These are phyloP conservation scores for Dryas octopetala DNA, from an alignment of 306 rosid species.

Conservation along the genomic window DNA sequence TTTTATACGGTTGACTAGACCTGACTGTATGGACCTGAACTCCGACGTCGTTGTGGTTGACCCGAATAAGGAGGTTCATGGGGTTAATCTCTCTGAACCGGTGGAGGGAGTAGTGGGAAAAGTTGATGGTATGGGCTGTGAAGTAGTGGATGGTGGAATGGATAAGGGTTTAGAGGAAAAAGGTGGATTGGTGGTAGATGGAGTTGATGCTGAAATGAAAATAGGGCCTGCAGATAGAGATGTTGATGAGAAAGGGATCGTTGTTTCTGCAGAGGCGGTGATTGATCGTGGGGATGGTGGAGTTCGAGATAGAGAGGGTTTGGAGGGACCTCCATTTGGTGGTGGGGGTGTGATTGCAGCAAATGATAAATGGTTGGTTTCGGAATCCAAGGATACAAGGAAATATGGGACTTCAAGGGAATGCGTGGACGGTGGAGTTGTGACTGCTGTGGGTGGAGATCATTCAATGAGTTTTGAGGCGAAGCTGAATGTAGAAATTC, in stretches of 20 bases:
- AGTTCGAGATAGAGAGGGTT: slow-evolving; percentile 9
- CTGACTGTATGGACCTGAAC: slow-evolving; percentile 44
- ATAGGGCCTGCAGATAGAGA: slow-evolving; percentile 27
- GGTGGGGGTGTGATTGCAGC: slow-evolving; percentile 11
- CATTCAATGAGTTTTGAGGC: neutral
- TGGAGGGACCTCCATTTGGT: slow-evolving; percentile 15
- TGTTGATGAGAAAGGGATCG: slow-evolving; percentile 14
- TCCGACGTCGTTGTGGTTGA: slow-evolving; percentile 42
- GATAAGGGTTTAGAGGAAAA: slow-evolving; percentile 27
- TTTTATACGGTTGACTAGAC: slow-evolving; percentile 37
- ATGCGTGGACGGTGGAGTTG: neutral
- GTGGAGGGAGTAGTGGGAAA: slow-evolving; percentile 1
- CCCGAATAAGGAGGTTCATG: slow-evolving; percentile 30
- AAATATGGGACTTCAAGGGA: slow-evolving; percentile 14
- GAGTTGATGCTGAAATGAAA: slow-evolving; percentile 23
- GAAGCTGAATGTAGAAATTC: slow-evolving; percentile 15
- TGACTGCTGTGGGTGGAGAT: slow-evolving; percentile 13
- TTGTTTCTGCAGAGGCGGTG: slow-evolving; percentile 12
- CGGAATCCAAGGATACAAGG: slow-evolving; percentile 3
- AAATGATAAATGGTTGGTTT: slow-evolving; percentile 23
- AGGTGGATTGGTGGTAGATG: slow-evolving; percentile 18
- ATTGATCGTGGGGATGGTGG: slow-evolving; percentile 19
- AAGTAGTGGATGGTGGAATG: slow-evolving; percentile 14
- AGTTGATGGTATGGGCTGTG: neutral
- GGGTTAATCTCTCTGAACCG: slow-evolving; percentile 26